Evolutionary conservation across 257 asterid genomes (phyloP).

Genomic region (Penstemon newberryi): DNA sequence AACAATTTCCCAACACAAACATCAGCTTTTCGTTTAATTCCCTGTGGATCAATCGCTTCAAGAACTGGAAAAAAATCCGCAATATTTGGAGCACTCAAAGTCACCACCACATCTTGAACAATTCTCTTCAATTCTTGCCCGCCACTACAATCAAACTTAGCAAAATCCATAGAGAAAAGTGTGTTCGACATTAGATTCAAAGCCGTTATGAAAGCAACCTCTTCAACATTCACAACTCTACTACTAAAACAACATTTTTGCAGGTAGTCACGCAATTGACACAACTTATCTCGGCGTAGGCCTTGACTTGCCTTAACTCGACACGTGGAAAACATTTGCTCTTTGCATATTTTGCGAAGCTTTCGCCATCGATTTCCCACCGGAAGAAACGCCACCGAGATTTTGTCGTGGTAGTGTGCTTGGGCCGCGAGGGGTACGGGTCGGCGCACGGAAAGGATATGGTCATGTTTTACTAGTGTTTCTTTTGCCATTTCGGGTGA

Average conservation of each 20-base stretch:
- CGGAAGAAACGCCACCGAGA: constrained; percentile 31
- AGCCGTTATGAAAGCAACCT: constrained; percentile 35
- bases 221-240: constrained; percentile 27
- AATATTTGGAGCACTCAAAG: constrained; percentile 17
- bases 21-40: constrained; percentile 13
- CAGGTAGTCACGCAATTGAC: constrained; percentile 28
- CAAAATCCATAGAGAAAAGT: constrained; percentile 33
- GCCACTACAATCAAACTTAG: constrained; percentile 12
- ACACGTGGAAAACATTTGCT: constrained; percentile 26
- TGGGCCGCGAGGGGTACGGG: neutral
- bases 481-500: constrained; percentile 32
- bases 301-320: constrained; percentile 33
- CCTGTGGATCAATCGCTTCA: constrained; percentile 29
- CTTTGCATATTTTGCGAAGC: constrained; percentile 37
- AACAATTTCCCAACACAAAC: neutral
- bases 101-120: constrained; percentile 23
- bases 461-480: constrained; percentile 36
- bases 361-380: constrained; percentile 25
- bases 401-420: constrained; percentile 19
- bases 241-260: constrained; percentile 15
- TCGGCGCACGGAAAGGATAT: constrained; percentile 26
- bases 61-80: constrained; percentile 28
- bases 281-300: constrained; percentile 37
- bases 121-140: constrained; percentile 32
- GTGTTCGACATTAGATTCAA: constrained; percentile 31